Percentiles rank a stretch among this genome's conserved stretches.
Conservation (phyloP, 176 grass and related monocot genomes). For the Phoenix dactylifera region DNA sequence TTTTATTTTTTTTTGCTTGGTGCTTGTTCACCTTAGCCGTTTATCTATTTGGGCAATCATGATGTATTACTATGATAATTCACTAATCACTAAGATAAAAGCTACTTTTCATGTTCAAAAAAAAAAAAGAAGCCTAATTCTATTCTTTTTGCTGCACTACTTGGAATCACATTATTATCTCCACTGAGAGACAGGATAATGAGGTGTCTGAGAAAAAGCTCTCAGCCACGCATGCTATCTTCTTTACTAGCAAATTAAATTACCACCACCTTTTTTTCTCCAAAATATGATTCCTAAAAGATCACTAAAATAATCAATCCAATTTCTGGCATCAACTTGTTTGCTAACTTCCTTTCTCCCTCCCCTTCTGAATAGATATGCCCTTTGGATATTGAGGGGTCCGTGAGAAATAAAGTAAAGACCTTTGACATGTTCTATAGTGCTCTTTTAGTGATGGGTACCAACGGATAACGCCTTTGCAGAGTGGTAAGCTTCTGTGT, state of each 20-base stretch:
- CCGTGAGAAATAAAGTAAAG: slow-evolving; percentile 4
- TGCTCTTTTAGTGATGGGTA: slow-evolving; percentile 18
- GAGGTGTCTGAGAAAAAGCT: not conserved
- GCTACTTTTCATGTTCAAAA: too few relatives aligned
- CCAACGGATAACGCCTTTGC: slow-evolving; percentile 17
- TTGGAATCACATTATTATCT: slow-evolving; percentile 2
- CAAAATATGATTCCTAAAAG: not conserved
- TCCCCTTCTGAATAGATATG: not conserved
- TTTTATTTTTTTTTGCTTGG: too few relatives aligned
- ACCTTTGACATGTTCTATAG: not conserved
- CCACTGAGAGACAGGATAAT: slow-evolving; percentile 2
- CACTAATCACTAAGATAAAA: too few relatives aligned
- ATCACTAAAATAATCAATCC: too few relatives aligned
- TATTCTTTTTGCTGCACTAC: not conserved
- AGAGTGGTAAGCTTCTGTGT: too few relatives aligned
- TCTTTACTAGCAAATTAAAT: not conserved
- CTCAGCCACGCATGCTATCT: not conserved
- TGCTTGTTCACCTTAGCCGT: too few relatives aligned
- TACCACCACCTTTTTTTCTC: not conserved
- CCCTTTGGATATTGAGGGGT: not conserved
- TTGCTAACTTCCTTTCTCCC: too few relatives aligned
- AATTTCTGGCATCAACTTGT: too few relatives aligned
- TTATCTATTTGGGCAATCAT: too few relatives aligned
- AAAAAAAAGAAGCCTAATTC: too few relatives aligned
- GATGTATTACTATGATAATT: too few relatives aligned